Conservation (phyloP, 441 rosid species). For the Sinapis alba region DNA sequence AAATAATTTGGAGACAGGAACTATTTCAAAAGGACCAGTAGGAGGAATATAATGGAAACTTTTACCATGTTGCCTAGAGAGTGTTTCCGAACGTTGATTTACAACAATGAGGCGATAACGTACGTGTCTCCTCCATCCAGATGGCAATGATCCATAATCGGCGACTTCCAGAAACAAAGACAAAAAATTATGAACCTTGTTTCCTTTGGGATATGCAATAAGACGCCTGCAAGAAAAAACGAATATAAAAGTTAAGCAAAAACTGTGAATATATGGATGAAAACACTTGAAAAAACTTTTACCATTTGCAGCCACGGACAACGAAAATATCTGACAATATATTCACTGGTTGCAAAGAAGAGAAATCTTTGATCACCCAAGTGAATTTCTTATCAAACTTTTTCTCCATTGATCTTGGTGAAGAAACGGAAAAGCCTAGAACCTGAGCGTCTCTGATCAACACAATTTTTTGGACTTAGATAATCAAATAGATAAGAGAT, state of each 20-base stretch:
- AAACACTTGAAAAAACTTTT: neutral
- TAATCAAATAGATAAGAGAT: neutral
- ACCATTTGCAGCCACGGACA: constrained; percentile 64
- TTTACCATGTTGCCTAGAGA: neutral
- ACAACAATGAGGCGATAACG: neutral
- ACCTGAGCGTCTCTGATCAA: neutral
- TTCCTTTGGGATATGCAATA: neutral
- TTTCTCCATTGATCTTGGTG: neutral
- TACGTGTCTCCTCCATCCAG: constrained; percentile 4
- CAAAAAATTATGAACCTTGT: neutral
- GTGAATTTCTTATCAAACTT: constrained; percentile 41
- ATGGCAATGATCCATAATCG: constrained; percentile 14
- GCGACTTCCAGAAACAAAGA: neutral
- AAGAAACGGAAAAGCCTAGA: neutral
- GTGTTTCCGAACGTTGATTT: neutral
- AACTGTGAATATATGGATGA: neutral
- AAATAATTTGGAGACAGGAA: neutral
- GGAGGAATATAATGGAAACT: neutral
- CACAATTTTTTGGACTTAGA: neutral
- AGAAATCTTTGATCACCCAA: constrained; percentile 60
- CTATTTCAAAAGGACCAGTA: neutral
- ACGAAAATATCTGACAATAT: constrained; percentile 49
- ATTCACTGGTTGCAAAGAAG: constrained; percentile 30
- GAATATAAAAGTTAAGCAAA: neutral
- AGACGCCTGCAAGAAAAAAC: constrained; percentile 10